phyloP scores from a whole-genome alignment of 2,329 filamentous ascomycete species.

The Diaporthe velutina region DNA sequence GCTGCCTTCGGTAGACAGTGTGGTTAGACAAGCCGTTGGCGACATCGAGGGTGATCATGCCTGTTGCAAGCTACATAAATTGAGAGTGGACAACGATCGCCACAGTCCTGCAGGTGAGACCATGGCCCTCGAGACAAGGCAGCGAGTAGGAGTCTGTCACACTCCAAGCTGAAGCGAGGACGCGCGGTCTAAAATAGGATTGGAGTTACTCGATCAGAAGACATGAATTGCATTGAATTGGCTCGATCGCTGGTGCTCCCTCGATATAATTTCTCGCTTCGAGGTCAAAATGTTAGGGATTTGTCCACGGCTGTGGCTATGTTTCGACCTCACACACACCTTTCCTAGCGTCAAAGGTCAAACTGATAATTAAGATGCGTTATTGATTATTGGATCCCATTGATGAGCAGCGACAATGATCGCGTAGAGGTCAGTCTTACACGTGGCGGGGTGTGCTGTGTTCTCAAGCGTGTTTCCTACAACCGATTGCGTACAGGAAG shows the following conservation, averaged over 20 bases:
- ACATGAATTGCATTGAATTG: background rate
- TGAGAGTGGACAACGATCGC: background rate
- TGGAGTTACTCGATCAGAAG: background rate
- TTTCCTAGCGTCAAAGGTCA: background rate
- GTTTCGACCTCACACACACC: too few relatives aligned
- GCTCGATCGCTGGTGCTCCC: too few relatives aligned
- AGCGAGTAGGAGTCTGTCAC: background rate
- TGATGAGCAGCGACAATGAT: background rate
- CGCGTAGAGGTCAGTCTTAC: background rate
- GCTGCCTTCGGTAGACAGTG: background rate
- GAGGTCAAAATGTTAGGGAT: too few relatives aligned
- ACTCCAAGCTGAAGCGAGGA: background rate
- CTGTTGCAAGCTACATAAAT: background rate
- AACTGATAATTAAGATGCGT: background rate
- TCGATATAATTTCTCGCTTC: too few relatives aligned
- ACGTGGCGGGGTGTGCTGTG: background rate
- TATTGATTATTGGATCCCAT: background rate
- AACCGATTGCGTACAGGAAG: background rate
- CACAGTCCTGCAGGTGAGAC: background rate
- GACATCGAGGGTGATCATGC: background rate
- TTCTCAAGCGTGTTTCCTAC: background rate
- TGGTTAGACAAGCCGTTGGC: background rate
- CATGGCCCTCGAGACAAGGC: background rate
- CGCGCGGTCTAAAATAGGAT: background rate
- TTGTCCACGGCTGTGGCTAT: background rate